A percentile compares a stretch with the other conserved stretches of the same genome.
Evolutionary conservation across 805 yeast species (phyloP).

Genomic region (Myxozyma monticola): DNA sequence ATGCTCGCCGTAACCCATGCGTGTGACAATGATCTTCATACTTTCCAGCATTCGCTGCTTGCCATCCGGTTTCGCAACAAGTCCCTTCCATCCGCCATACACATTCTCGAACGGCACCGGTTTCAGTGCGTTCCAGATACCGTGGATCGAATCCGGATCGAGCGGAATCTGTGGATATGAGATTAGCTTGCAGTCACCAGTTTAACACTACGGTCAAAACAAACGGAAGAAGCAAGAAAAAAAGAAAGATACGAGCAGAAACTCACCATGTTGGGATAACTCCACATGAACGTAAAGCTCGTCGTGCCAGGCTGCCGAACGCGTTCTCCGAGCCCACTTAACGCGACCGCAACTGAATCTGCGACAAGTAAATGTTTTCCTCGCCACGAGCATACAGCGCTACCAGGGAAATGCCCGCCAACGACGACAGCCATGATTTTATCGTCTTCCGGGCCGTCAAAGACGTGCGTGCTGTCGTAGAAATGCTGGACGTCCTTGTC

Average conservation of each 20-base stretch:
- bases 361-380: constrained; percentile 25
- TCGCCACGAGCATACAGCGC: constrained; percentile 24
- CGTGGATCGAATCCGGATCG: constrained; percentile 22
- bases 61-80: constrained; percentile 17
- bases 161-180: constrained; percentile 23
- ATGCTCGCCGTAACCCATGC: constrained; percentile 27
- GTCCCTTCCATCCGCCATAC: constrained; percentile 29
- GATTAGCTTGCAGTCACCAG: neutral
- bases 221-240: neutral
- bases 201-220: neutral
- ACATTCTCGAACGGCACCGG: constrained; percentile 17
- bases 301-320: constrained; percentile 22
- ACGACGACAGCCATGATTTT: constrained; percentile 10
- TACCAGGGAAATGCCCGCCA: constrained; percentile 32
- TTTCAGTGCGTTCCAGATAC: constrained; percentile 27
- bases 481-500: constrained; percentile 14
- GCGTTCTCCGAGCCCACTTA: constrained; percentile 24
- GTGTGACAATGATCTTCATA: constrained; percentile 20
- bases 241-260: neutral
- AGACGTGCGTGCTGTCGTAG: neutral
- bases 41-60: constrained; percentile 22
- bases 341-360: constrained; percentile 26
- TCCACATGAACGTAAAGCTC: constrained; percentile 31
- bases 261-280: constrained; percentile 31
- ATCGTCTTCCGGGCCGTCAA: constrained; percentile 1